Evolutionary conservation across 257 asterid genomes (phyloP), one percentile per base, ranked within the genome.

Genomic region (Capsicum baccatum): DNA sequence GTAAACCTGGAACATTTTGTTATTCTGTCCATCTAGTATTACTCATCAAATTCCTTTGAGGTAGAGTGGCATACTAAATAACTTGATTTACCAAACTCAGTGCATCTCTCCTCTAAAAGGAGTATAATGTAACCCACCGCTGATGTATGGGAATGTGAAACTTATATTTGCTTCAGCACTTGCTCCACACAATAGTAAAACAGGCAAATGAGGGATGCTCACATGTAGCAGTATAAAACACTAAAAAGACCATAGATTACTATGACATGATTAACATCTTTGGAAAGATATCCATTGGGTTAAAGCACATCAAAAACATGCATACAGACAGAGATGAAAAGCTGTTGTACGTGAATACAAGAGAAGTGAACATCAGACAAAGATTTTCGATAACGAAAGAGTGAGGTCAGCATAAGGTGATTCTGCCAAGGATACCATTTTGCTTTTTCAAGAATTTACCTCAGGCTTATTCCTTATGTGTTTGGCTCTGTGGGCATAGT

Each of bases 391-490:
- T 4, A 76, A 7, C 26, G 62, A 76, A 15, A 76, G 81, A 76
- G 62, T 21, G 8, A 76, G 47, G 13, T 14, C 21, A 52, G 47
- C 14, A 76, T 26, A 52, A 50, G 81, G 81, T 76, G 81, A 74
- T 21, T 74, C 62, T 74, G 56, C 62, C 62, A 2, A 50, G 80
- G 63, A 76, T 21, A 76, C n/a, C 21, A 52, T 54, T 78, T 33
- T 78, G 13, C 3, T 54, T 33, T 42, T 78, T 33, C 62, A n/a
- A 9, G 8, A 78, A 78, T 78, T 54, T 78, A 83, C 98, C 98
- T 95, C 98, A 7, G 98, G 98, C 88, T 95, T 95, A 91, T 95
- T 95, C 94, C 68, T 94, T 88, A 95, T 95, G 84, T 95, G 89
- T 85, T 95, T 95, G 19, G 98, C 98, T 88, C 98, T 89, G 86